Evolutionary conservation across 148 eudicot species (phyloP).

Genomic region (Simmondsia chinensis): DNA sequence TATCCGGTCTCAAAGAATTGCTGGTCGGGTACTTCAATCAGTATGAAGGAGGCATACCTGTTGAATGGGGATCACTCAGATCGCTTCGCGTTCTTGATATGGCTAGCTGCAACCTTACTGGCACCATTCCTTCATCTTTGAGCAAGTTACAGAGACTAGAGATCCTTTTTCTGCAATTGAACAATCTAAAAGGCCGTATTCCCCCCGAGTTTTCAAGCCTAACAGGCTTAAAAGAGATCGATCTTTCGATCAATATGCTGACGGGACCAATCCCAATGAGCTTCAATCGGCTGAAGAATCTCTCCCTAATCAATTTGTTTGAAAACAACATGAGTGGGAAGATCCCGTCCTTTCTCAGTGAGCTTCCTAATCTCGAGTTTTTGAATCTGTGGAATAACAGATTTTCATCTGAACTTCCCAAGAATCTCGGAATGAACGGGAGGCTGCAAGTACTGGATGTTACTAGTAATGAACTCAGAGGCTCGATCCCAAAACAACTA

Average conservation of each 20-base stretch:
- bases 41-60: slow-evolving; percentile 26
- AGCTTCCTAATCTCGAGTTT: slow-evolving; percentile 32
- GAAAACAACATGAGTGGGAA: slow-evolving; percentile 33
- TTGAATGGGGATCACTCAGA: slow-evolving; percentile 18
- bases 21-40: slow-evolving; percentile 14
- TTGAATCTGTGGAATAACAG: slow-evolving; percentile 47
- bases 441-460: slow-evolving; percentile 34
- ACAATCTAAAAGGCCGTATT: slow-evolving; percentile 20
- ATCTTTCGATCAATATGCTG: slow-evolving; percentile 8
- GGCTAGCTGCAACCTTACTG: slow-evolving; percentile 9
- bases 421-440: slow-evolving; percentile 39
- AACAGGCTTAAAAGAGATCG: slow-evolving; percentile 5
- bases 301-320: slow-evolving; percentile 25
- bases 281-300: slow-evolving; percentile 18
- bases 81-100: slow-evolving; percentile 16
- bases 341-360: slow-evolving; percentile 33
- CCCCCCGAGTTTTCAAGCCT: slow-evolving; percentile 14
- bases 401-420: slow-evolving; percentile 34
- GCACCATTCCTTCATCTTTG: slow-evolving; percentile 23
- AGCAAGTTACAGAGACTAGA: slow-evolving; percentile 17
- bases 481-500: slow-evolving; percentile 38
- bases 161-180: not conserved
- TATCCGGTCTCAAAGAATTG: slow-evolving; percentile 8
- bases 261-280: slow-evolving; percentile 34
- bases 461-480: slow-evolving; percentile 28